These are phyloP conservation scores for Trichosanthes truncata DNA, from an alignment of 306 rosid species.

Conservation along the genomic window DNA sequence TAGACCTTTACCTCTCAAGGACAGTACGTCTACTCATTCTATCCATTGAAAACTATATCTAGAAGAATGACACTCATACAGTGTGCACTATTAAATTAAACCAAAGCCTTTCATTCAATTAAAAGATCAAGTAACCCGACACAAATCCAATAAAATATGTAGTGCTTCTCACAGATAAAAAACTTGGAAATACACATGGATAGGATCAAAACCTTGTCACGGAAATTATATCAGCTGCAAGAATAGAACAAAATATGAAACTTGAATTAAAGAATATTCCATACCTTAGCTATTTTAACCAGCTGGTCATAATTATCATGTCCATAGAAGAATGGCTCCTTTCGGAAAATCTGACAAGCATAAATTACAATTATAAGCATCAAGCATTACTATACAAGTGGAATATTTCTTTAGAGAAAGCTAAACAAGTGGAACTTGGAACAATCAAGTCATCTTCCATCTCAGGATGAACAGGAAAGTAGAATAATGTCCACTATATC, in stretches of 20 bases:
- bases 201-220: neutral
- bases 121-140: neutral
- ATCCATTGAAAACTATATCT: neutral
- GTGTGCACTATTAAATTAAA: neutral
- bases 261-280: conserved; percentile 9
- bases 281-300: conserved; percentile 36
- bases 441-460: neutral
- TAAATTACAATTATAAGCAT: conserved; percentile 31
- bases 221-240: neutral
- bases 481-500: neutral
- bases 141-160: neutral
- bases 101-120: neutral
- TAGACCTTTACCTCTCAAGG: conserved; percentile 1
- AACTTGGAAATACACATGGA: neutral
- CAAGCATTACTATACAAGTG: neutral
- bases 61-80: neutral
- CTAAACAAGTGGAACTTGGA: neutral
- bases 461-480: neutral
- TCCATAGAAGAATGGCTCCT: conserved; percentile 98
- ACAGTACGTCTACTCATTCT: neutral
- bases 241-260: neutral
- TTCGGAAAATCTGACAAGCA: conserved; percentile 42
- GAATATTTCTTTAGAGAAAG: neutral
- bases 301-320: conserved; percentile 71
- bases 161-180: neutral